Base-by-base conservation (phyloP, 306 rosid species). In the Acacia melanoxylon region DNA sequence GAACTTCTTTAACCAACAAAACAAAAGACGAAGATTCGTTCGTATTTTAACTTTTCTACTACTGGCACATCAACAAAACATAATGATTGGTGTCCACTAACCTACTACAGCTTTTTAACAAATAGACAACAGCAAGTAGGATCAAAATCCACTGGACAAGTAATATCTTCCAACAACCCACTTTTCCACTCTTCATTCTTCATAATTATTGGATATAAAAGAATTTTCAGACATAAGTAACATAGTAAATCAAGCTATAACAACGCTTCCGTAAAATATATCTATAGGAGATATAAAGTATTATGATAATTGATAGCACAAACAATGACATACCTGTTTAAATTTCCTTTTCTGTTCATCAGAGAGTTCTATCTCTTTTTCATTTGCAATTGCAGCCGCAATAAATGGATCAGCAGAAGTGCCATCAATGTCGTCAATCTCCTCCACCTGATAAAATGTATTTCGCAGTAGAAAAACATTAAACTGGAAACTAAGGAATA, bases 371-470 rank as follows among this genome's bases (percentile, higher is more conserved):
- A 91, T 77, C 80, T 91, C 99, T 80, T 80, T 90, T 87, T 95
- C 99, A 84, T 90, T 89, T 72, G 90, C 93, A 84, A 95, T 80
- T 8, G 99, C 98, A 65, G 94, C 99, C n/a, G 97, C 98, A 87
- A 95, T 90, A 89, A 93, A 93, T 69, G 98, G 98, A 89, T 95
- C 98, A 11, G 81, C 80, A 46, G 90, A 88, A 89, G 68, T 83
- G 54, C 91, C 93, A 86, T 93, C 97, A 78, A 95, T 83, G 66
- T 93, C 99, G 85, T 93, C 99, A 78, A 95, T 95, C 91, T 95
- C 99, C 85, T 95, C 99, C 76, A 95, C 99, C 98, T 94, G 86
- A 72, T 8, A 83, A 79, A 78, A 81, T 31, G 31, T 58, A 79
- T 66, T 54, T 67, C 56, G n/a, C 37, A 35, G 81, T 27, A 51